These are phyloP conservation scores for Escallonia rubra DNA, from an alignment of 129 eudicot genomes.

Conservation along the genomic window DNA sequence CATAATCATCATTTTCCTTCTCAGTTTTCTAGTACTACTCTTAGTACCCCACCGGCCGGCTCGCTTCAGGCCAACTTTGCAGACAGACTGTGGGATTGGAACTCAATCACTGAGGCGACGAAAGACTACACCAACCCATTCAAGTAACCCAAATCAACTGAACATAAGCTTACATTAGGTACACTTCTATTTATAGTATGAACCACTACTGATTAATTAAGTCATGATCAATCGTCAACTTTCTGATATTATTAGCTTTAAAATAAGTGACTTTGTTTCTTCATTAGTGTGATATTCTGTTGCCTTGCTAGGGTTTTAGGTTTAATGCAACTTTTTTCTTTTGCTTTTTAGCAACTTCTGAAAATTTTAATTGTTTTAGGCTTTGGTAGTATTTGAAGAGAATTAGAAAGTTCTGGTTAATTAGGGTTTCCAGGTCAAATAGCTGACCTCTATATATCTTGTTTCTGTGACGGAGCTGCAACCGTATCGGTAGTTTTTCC, in stretches of 20 bases:
- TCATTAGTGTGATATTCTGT: background rate
- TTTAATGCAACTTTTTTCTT: background rate
- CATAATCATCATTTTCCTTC: slow-evolving; percentile 24
- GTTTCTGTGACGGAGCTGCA: background rate
- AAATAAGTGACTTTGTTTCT: slow-evolving; percentile 3
- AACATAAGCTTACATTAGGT: background rate
- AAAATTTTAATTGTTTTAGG: background rate
- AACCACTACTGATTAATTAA: background rate
- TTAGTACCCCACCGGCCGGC: slow-evolving; percentile 28
- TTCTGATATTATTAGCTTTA: slow-evolving; percentile 1
- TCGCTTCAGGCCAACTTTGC: slow-evolving; percentile 28
- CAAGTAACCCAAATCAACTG: slow-evolving; percentile 21
- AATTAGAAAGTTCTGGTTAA: background rate
- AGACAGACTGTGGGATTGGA: slow-evolving; percentile 88
- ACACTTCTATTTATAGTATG: background rate
- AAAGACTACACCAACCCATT: slow-evolving; percentile 24
- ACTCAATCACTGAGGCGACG: slow-evolving; percentile 27
- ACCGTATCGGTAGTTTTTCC: background rate
- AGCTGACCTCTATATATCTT: background rate
- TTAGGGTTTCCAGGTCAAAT: background rate
- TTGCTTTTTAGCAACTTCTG: background rate
- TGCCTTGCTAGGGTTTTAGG: slow-evolving; percentile 18
- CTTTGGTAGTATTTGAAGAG: background rate
- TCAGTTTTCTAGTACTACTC: slow-evolving; percentile 16
- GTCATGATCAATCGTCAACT: background rate